Conservation (phyloP, 164 flowering plant genomes). For the Santalum album region DNA sequence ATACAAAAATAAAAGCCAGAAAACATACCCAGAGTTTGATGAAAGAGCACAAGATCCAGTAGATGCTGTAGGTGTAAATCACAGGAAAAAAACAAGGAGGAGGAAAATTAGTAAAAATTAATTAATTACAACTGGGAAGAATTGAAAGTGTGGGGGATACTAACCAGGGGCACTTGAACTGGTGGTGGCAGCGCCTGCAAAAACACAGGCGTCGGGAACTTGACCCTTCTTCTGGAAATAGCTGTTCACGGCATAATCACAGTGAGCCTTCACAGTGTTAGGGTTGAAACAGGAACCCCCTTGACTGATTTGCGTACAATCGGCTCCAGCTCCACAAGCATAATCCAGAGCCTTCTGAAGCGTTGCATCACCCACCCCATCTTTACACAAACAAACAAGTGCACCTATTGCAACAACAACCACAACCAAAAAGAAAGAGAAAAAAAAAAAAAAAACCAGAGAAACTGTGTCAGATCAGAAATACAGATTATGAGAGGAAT, state of each 20-base stretch:
- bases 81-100: slow-evolving; percentile 6
- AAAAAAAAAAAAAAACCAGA: background rate
- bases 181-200: slow-evolving; percentile 37
- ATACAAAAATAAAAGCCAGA: no score
- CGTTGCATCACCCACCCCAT: slow-evolving; percentile 28
- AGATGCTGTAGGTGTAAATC: slow-evolving; percentile 23
- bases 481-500: no score
- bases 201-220: slow-evolving; percentile 49
- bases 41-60: slow-evolving; percentile 31
- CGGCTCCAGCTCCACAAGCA: slow-evolving; percentile 89
- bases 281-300: slow-evolving; percentile 62
- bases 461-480: no score
- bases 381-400: slow-evolving; percentile 47
- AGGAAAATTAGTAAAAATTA: background rate
- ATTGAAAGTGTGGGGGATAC: background rate
- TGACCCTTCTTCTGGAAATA: slow-evolving; percentile 58
- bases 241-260: slow-evolving; percentile 76
- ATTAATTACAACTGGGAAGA: background rate
- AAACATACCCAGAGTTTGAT: slow-evolving; percentile 31
- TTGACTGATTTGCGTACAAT: slow-evolving; percentile 48
- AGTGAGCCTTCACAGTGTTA: slow-evolving; percentile 63
- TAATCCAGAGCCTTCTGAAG: slow-evolving; percentile 66
- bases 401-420: slow-evolving; percentile 30
- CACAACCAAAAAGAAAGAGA: background rate
- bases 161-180: background rate